These are phyloP conservation scores for Aschersonia sp. DNA, from an alignment of 2,329 filamentous ascomycete genomes.

Conservation along the genomic window DNA sequence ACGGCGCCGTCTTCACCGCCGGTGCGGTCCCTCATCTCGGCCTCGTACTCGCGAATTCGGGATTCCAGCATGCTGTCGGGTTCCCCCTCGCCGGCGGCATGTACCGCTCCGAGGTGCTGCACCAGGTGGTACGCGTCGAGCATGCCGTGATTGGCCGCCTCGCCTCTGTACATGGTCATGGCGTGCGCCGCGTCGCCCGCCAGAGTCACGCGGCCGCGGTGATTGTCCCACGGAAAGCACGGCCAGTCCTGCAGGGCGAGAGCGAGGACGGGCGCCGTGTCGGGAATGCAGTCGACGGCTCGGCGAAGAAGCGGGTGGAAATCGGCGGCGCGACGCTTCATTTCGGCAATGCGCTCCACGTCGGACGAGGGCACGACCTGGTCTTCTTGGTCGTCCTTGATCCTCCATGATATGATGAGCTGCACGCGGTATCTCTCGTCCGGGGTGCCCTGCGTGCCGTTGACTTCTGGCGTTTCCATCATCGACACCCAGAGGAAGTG, in stretches of 20 bases:
- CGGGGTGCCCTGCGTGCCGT: constrained; percentile 16
- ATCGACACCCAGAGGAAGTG: constrained; percentile 35
- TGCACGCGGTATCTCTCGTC: constrained; percentile 24
- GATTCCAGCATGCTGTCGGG: not conserved
- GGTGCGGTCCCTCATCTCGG: constrained; percentile 14
- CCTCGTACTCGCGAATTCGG: constrained; percentile 15
- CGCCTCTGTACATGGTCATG: constrained; percentile 40
- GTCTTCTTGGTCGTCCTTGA: constrained; percentile 16
- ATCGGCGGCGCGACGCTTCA: constrained; percentile 20
- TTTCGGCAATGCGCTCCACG: constrained; percentile 18
- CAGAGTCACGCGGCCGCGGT: constrained; percentile 28
- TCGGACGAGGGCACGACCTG: constrained; percentile 17
- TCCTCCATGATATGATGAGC: constrained; percentile 31
- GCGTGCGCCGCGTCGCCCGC: constrained; percentile 41
- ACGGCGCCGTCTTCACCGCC: constrained; percentile 11
- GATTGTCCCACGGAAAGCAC: constrained; percentile 24
- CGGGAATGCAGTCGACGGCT: constrained; percentile 27
- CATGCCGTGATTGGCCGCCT: constrained; percentile 24
- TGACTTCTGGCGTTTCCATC: constrained; percentile 24
- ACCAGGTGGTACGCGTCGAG: constrained; percentile 20
- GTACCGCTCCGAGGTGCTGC: constrained; percentile 9
- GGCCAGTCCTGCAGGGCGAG: constrained; percentile 22
- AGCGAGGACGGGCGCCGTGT: constrained; percentile 20
- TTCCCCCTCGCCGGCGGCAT: constrained; percentile 3
- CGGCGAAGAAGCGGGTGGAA: constrained; percentile 24